Evolutionary conservation across 1,284 basidiomycete genomes (phyloP).

Genomic region (Cryptococcus sp.): DNA sequence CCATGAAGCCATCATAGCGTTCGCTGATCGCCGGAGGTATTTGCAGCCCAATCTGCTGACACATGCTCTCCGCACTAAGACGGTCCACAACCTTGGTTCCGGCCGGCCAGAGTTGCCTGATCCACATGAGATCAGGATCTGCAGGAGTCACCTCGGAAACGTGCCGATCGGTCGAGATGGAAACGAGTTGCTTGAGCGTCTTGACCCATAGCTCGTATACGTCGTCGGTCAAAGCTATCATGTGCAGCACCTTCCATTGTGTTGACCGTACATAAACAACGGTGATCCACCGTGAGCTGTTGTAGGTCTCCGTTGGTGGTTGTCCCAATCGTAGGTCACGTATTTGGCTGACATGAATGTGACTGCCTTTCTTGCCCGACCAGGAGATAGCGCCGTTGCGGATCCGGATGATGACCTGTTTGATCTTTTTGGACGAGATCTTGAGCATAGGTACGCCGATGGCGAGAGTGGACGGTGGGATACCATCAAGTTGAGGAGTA

Average conservation of each 20-base stretch:
- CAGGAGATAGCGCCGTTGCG: constrained; percentile 78
- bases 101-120: constrained; percentile 48
- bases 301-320: constrained; percentile 62
- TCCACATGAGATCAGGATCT: constrained; percentile 49
- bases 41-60: constrained; percentile 58
- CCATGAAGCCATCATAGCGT: constrained; percentile 66
- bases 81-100: constrained; percentile 35
- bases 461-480: constrained; percentile 17
- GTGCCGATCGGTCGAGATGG: constrained; percentile 36
- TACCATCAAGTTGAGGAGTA: not conserved
- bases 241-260: constrained; percentile 88
- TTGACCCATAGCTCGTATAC: constrained; percentile 61
- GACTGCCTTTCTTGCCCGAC: constrained; percentile 74
- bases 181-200: constrained; percentile 54
- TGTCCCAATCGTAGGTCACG: constrained; percentile 83
- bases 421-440: constrained; percentile 80
- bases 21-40: constrained; percentile 31
- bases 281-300: constrained; percentile 56
- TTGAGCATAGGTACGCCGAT: constrained; percentile 71
- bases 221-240: constrained; percentile 73
- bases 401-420: constrained; percentile 70
- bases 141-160: constrained; percentile 38
- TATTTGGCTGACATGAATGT: constrained; percentile 84
- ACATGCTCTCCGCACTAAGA: constrained; percentile 61
- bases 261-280: constrained; percentile 58